phyloP scores from a whole-genome alignment of 2,329 filamentous ascomycete species.

The Microdochium nivale region DNA sequence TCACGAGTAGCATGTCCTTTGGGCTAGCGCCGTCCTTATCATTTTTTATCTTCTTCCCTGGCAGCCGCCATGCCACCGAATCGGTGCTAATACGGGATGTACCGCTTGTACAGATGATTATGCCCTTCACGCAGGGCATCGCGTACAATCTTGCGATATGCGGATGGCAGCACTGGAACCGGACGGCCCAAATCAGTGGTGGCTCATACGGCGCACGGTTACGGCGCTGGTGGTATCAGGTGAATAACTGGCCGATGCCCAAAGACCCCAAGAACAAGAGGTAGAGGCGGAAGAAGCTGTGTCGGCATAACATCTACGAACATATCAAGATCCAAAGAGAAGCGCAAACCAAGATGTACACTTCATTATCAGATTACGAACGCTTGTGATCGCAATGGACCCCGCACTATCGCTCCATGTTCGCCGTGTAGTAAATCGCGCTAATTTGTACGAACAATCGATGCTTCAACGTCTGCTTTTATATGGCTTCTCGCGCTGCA shows the following conservation, averaged over 20 bases:
- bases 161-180: constrained; percentile 90
- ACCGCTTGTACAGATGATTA: constrained; percentile 51
- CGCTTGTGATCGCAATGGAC: too few relatives aligned
- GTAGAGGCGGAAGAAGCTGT: neutral
- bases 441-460: too few relatives aligned
- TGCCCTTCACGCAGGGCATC: constrained; percentile 81
- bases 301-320: neutral
- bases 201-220: constrained; percentile 67
- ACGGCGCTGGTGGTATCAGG: constrained; percentile 88
- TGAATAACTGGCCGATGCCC: constrained; percentile 82
- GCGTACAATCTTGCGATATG: constrained; percentile 79
- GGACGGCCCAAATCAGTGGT: constrained; percentile 66
- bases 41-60: neutral
- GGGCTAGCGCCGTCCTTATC: neutral
- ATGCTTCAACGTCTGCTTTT: too few relatives aligned
- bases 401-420: too few relatives aligned
- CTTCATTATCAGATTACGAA: too few relatives aligned
- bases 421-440: too few relatives aligned
- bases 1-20: too few relatives aligned
- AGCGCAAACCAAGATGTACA: too few relatives aligned
- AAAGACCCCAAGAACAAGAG: constrained; percentile 14
- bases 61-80: neutral
- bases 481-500: too few relatives aligned
- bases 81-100: neutral
- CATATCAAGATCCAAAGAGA: too few relatives aligned